These are phyloP conservation scores for Delonix regia DNA, from an alignment of 306 rosid species.

Conservation along the genomic window DNA sequence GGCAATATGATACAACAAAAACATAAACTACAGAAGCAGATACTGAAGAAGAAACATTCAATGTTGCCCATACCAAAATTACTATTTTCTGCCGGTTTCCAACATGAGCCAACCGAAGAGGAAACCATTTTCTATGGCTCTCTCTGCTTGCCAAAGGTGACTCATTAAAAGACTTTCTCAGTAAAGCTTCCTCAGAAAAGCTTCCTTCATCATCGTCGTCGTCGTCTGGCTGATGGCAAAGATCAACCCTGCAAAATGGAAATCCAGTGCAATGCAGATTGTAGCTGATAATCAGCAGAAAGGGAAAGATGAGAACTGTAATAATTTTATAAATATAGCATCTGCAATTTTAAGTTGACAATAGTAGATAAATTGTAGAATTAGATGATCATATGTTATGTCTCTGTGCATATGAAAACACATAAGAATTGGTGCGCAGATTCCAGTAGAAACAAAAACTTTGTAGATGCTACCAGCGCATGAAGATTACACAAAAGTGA, in stretches of 20 bases:
- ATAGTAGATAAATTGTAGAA: slow-evolving; percentile 21
- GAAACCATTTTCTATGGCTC: slow-evolving; percentile 72
- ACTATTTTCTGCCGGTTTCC: slow-evolving; percentile 88
- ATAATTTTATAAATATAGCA: slow-evolving; percentile 20
- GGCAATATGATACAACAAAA: slow-evolving; percentile 12
- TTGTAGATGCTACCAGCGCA: not conserved
- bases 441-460: not conserved
- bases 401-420: not conserved
- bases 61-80: slow-evolving; percentile 62
- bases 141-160: slow-evolving; percentile 46
- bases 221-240: slow-evolving; percentile 94
- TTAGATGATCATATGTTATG: slow-evolving; percentile 17
- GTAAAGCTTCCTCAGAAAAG: slow-evolving; percentile 62
- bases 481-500: not conserved
- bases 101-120: slow-evolving; percentile 62
- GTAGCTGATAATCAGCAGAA: slow-evolving; percentile 38
- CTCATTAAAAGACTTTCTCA: slow-evolving; percentile 60
- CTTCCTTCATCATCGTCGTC: slow-evolving; percentile 85
- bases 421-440: not conserved
- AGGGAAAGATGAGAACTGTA: slow-evolving; percentile 15
- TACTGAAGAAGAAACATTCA: slow-evolving; percentile 21
- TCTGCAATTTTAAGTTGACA: slow-evolving; percentile 1
- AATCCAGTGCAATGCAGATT: slow-evolving; percentile 32
- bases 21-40: slow-evolving; percentile 21
- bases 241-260: slow-evolving; percentile 79